Evolutionary conservation across 306 rosid species (phyloP).

Genomic region (Coriaria nepalensis): DNA sequence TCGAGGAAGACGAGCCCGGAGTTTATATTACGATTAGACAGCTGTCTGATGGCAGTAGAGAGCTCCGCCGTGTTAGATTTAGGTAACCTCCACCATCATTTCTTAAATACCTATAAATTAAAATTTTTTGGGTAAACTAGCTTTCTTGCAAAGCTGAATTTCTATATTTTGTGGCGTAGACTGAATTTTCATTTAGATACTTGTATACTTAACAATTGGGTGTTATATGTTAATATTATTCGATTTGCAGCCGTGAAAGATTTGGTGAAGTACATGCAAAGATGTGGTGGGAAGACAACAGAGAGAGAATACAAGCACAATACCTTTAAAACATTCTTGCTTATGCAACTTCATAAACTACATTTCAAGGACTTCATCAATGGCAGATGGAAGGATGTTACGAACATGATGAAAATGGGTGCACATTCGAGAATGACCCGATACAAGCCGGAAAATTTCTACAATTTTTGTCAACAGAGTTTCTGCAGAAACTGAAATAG

Average conservation of each 20-base stretch:
- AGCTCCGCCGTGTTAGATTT: constrained; percentile 83
- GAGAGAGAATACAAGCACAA: constrained; percentile 72
- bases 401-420: no score
- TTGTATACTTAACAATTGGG: no score
- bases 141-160: background rate
- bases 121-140: background rate
- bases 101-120: background rate
- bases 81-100: constrained; percentile 34
- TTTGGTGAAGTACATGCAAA: constrained; percentile 69
- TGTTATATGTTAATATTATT: background rate
- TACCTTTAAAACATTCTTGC: constrained; percentile 37
- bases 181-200: no score
- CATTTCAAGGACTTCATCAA: no score
- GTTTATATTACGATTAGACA: constrained; percentile 70
- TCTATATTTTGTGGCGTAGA: background rate
- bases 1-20: constrained; percentile 82
- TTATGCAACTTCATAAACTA: background rate
- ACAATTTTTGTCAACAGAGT: no score
- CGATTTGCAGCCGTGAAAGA: constrained; percentile 53
- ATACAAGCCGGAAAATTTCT: no score
- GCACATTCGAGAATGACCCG: no score
- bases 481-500: no score
- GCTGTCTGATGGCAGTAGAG: constrained; percentile 64
- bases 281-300: constrained; percentile 87
- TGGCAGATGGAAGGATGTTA: no score